Base-by-base conservation (phyloP, 1,284 basidiomycete species). In the Ustilago sp. region DNA sequence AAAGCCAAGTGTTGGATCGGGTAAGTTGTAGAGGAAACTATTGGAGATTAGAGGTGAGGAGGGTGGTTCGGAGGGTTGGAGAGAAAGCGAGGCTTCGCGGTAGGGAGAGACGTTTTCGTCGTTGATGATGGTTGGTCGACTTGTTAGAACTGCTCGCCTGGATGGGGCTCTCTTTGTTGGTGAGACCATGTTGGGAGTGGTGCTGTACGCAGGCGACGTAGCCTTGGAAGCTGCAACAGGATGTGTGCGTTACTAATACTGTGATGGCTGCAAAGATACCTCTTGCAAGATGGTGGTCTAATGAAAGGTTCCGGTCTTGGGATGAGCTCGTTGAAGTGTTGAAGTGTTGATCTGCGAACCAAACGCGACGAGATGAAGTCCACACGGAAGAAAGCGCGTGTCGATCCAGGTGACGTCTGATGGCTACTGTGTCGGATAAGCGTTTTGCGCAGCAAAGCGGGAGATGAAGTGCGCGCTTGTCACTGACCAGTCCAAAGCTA, bases 1-100 rank as follows among this genome's bases (percentile, higher is more conserved):
- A 11, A 76, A 48, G 34, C 60, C 60, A 47, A 71, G 28, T 9
- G 74, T 76, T 5, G 74, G 74, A 31, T 76, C 74, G 6, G 74
- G 74, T 19, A 76, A 45, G 50, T 71, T 76, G 74, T 76, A 76
- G 45, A 76, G 68, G 38, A 71, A 67, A 62, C 65, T 71, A 51
- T 76, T 76, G 41, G 63, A 63, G 48, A 67, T 34, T 9, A 76
- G 68, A 1, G 74, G 74, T 4, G 74, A 76, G 1, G 68, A 71
- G 2, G 61, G 63, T 1, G 59, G 67, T 39, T 75, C 63, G 31
- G 43, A 52, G 8, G 48, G 65, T 12, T 68, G 59, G 19, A 71
- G 32, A 1, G 65, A 61, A 8, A 59, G 38, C 15, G 74, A 67
- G 13, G 28, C 9, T 0, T 75, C 61, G 2, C 15, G 55, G 19